These are phyloP conservation scores for Themeda triandra DNA, from an alignment of 176 grass and related monocot genomes.

Conservation along the genomic window DNA sequence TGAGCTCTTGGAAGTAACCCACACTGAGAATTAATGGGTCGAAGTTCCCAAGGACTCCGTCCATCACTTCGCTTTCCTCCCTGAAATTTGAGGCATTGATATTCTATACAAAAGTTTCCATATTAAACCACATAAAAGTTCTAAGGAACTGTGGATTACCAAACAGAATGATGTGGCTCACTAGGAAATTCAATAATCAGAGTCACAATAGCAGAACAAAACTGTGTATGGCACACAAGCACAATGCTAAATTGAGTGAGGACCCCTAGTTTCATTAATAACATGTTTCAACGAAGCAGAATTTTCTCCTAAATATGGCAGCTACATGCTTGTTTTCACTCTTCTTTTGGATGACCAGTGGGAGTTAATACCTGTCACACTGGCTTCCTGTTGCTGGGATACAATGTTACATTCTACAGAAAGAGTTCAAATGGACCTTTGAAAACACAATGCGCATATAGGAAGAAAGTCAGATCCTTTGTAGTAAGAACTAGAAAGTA, in stretches of 20 bases:
- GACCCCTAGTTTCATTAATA: neutral
- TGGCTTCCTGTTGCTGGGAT: conserved; percentile 1
- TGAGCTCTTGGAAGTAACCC: conserved; percentile 87
- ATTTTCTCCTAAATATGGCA: neutral
- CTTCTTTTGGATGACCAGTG: neutral
- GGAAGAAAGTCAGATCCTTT: conserved; percentile 20
- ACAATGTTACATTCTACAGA: conserved; percentile 3
- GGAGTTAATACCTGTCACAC: neutral
- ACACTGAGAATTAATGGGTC: conserved; percentile 89
- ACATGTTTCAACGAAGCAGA: neutral
- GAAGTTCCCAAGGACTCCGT: conserved; percentile 66
- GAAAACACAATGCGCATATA: neutral
- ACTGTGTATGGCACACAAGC: neutral
- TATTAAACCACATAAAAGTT: neutral
- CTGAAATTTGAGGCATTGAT: conserved; percentile 46
- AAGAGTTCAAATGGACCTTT: conserved; percentile 7
- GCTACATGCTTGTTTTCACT: neutral
- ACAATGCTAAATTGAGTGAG: neutral
- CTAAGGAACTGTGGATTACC: neutral
- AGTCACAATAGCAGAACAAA: too few relatives aligned
- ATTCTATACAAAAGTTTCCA: neutral
- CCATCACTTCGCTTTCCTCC: conserved; percentile 95
- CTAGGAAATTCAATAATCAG: neutral
- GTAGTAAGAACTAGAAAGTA: conserved; percentile 8
- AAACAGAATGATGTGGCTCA: conserved; percentile 9